Base-by-base conservation (phyloP, 495 filamentous ascomycete genomes). In the Talaromyces ruber region DNA sequence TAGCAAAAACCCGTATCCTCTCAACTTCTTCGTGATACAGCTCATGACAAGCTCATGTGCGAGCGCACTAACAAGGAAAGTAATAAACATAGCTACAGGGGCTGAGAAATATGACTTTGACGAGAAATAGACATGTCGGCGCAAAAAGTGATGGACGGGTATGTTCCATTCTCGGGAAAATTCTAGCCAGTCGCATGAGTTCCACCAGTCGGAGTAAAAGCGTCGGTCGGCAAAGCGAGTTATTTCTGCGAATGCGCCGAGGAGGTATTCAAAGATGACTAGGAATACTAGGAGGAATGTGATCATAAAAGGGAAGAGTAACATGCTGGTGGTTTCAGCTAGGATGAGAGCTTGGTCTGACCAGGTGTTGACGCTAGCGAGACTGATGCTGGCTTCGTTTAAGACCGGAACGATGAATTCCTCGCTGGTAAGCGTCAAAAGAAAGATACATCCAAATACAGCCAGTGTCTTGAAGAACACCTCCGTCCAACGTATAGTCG, bases 181-280 rank as follows among this genome's bases (percentile, higher is more conserved):
- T 73, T 98, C 94, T 62, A 98, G 87, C 81, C 81, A 83, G 67
- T 83, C 81, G 61, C 80, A 81, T 1, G 81, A 82, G 58, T 83
- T 83, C 93, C 93, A 98, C 93, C 93, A 98, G 79, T 98, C 93
- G 26, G 88, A 87, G 74, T 97, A 98, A 74, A 98, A 98, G 71
- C 94, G 92, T 9, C 93, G 85, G 72, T 98, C 93, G 22, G 89
- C 93, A 67, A 98, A 98, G 65, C 89, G 85, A 21, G 94, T 97
- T 63, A 97, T 71, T 72, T 98, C 94, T 9, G 92, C 94, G 68
- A 95, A 97, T 37, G 93, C 93, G 56, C 94, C 94, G 25, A 97
- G 83, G 2, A 97, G 81, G 69, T 98, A 98, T 71, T 98, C 94
- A 72, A 98, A 98, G 68, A 98, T 94, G 66, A 96, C 91, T 58